These are phyloP conservation scores for Neurospora crassa DNA, from an alignment of 2,329 filamentous ascomycete species.

Conservation along the genomic window DNA sequence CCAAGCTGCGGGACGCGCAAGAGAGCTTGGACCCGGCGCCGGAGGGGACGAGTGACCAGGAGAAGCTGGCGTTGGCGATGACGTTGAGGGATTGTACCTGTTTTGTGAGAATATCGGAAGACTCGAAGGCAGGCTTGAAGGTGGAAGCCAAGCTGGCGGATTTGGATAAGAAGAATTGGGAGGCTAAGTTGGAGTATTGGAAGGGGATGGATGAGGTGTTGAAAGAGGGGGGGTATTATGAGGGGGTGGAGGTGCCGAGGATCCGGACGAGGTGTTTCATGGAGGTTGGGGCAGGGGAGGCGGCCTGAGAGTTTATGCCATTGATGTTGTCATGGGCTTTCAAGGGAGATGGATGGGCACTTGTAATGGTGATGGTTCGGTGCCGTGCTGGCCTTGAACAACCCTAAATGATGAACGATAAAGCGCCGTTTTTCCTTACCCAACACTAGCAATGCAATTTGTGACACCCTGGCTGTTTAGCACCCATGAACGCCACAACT, in stretches of 20 bases:
- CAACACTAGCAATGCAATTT: not conserved
- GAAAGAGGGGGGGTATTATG: conserved; percentile 61
- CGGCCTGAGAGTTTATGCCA: not conserved
- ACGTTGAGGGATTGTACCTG: conserved; percentile 72
- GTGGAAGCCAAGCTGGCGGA: conserved; percentile 59
- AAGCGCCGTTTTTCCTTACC: not conserved
- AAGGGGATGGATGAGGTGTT: conserved; percentile 50
- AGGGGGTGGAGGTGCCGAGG: conserved; percentile 14
- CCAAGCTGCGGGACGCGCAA: conserved; percentile 25
- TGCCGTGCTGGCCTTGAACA: not conserved
- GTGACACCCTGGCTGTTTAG: not conserved
- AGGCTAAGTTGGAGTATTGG: conserved; percentile 62
- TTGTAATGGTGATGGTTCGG: not conserved
- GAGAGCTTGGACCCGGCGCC: conserved; percentile 23
- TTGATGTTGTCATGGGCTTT: not conserved
- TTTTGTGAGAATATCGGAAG: conserved; percentile 49
- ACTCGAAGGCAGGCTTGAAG: conserved; percentile 16
- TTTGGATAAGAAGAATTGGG: conserved; percentile 64
- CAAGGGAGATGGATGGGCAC: not conserved
- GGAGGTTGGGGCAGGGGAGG: conserved; percentile 10
- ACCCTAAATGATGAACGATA: not conserved
- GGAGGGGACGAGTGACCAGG: conserved; percentile 20
- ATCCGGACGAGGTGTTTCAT: conserved; percentile 17
- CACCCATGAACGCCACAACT: not conserved
- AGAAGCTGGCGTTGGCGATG: conserved; percentile 60